Evolutionary conservation across 345 rosid genomes (phyloP).

Genomic region (Eutrema yunnanense): DNA sequence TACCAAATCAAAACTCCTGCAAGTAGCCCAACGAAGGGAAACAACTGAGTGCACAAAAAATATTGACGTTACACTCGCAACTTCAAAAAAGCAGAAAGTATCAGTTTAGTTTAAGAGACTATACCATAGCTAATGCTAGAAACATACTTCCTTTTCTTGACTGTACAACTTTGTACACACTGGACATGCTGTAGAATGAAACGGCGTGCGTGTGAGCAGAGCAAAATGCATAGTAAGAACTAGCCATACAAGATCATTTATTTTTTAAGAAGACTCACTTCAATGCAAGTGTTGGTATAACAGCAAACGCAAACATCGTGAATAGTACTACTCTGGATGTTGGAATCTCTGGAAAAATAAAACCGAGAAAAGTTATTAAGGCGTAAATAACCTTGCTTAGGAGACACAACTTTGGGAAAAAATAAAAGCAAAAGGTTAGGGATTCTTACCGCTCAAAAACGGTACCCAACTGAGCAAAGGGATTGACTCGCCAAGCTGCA

Average conservation of each 20-base stretch:
- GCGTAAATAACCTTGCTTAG: not conserved
- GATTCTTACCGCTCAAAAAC: slow-evolving; percentile 48
- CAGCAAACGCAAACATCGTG: slow-evolving; percentile 63
- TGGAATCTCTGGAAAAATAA: slow-evolving; percentile 42
- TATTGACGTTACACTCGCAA: not conserved
- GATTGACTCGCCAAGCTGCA: slow-evolving; percentile 54
- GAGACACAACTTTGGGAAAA: not conserved
- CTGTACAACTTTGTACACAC: slow-evolving; percentile 74
- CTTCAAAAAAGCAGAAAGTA: not conserved
- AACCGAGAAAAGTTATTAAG: slow-evolving; percentile 2
- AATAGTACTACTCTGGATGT: slow-evolving; percentile 51
- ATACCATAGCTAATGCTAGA: slow-evolving; percentile 89
- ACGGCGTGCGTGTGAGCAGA: slow-evolving; percentile 4
- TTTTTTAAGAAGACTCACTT: slow-evolving; percentile 50
- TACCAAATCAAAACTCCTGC: slow-evolving; percentile 88
- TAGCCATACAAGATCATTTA: not conserved
- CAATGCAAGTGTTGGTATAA: slow-evolving; percentile 69
- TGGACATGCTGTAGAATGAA: slow-evolving; percentile 48
- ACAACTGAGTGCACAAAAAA: slow-evolving; percentile 50
- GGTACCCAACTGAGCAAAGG: slow-evolving; percentile 85
- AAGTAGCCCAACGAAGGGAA: slow-evolving; percentile 65
- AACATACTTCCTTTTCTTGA: slow-evolving; percentile 86
- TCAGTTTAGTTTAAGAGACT: slow-evolving; percentile 6
- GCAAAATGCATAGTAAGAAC: not conserved
- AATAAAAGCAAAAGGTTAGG: not conserved